Evolutionary conservation across 2,329 filamentous ascomycete species (phyloP).

Genomic region (Triangularia verruculosa): DNA sequence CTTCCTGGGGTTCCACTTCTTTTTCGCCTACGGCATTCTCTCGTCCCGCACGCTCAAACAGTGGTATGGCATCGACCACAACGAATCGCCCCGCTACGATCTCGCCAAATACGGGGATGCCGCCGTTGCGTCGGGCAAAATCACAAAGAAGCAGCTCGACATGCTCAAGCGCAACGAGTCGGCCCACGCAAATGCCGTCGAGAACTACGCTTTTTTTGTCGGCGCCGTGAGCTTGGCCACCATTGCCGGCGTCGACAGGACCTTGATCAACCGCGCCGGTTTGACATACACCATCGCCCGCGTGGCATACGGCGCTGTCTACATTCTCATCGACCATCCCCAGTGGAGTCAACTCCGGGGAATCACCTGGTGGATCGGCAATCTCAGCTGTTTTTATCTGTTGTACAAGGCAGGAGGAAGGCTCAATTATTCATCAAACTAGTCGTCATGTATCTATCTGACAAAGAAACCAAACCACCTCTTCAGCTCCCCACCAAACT

Average conservation of each 20-base stretch:
- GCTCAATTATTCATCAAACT: neutral
- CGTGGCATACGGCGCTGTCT: constrained; percentile 39
- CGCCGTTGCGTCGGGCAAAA: constrained; percentile 42
- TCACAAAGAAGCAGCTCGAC: constrained; percentile 41
- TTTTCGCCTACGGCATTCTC: constrained; percentile 43
- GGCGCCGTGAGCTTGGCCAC: constrained; percentile 39
- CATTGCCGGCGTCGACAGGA: constrained; percentile 36
- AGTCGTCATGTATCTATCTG: neutral
- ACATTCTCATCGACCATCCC: constrained; percentile 39
- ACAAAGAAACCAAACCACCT: too few species aligned
- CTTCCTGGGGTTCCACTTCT: constrained; percentile 39
- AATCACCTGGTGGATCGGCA: constrained; percentile 42
- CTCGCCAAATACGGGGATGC: constrained; percentile 43
- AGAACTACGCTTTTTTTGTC: constrained; percentile 39
- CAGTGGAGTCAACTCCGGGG: constrained; percentile 36
- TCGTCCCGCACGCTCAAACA: constrained; percentile 43
- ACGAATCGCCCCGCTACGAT: constrained; percentile 45
- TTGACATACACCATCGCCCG: constrained; percentile 41
- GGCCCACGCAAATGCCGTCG: constrained; percentile 47
- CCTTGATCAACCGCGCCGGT: constrained; percentile 38
- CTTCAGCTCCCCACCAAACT: too few species aligned
- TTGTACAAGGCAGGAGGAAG: constrained; percentile 7
- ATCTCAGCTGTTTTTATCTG: constrained; percentile 38
- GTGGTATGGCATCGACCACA: constrained; percentile 44
- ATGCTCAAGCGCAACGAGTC: constrained; percentile 43